Evolutionary conservation across 495 filamentous ascomycete genomes (phyloP).

Genomic region (Penicillium alfredii): DNA sequence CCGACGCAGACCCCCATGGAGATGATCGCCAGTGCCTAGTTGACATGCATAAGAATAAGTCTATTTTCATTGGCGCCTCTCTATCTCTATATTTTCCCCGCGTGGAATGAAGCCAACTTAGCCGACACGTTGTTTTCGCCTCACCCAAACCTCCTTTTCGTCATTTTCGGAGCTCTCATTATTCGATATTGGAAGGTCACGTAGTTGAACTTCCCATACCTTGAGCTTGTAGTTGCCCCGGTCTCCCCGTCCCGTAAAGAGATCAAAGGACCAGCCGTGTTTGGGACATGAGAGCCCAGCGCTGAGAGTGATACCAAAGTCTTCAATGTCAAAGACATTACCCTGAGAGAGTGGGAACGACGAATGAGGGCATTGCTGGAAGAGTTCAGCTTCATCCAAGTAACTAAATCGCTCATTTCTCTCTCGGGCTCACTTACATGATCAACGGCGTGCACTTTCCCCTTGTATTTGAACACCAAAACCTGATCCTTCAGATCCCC

Average conservation of each 20-base stretch:
- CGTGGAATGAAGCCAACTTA: conserved; percentile 6
- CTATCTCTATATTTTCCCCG: background rate
- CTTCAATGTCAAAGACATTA: conserved; percentile 56
- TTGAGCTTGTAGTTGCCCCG: conserved; percentile 53
- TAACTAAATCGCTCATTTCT: background rate
- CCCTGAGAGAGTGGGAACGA: conserved; percentile 51
- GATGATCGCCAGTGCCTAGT: no score
- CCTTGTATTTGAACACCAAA: conserved; percentile 51
- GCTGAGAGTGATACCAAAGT: conserved; percentile 46
- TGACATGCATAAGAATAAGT: no score
- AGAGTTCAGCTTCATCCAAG: conserved; percentile 6
- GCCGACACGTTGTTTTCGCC: conserved; percentile 35
- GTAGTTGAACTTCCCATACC: conserved; percentile 53
- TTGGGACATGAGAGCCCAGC: conserved; percentile 54
- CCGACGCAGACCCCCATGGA: no score
- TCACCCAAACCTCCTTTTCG: conserved; percentile 53
- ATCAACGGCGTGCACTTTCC: conserved; percentile 53
- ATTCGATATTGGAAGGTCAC: conserved; percentile 21
- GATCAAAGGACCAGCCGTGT: conserved; percentile 57
- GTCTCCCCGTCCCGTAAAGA: conserved; percentile 50
- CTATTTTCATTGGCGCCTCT: no score
- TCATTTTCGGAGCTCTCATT: conserved; percentile 3
- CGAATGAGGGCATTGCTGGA: conserved; percentile 56
- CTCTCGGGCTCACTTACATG: conserved; percentile 40
- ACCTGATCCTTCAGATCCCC: conserved; percentile 51